Evolutionary conservation across 768 basidiomycete genomes (phyloP).

Genomic region (Galerina sulciceps): DNA sequence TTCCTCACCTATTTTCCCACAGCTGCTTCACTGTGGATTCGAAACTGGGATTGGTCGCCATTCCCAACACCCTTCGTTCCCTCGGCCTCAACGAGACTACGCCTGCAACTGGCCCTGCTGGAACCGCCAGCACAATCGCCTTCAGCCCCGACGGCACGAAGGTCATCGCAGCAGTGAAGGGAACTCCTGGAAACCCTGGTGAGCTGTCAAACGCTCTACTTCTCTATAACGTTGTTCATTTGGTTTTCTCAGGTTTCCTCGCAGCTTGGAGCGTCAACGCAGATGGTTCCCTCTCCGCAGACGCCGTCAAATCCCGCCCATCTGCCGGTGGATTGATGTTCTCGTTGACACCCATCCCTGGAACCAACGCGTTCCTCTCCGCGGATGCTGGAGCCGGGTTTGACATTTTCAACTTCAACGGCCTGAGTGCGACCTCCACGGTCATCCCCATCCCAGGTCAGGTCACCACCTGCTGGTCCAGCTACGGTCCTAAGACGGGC

Average conservation of each 20-base stretch:
- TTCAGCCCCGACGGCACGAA: conserved; percentile 48
- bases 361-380: neutral
- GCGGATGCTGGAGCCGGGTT: neutral
- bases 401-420: neutral
- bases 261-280: neutral
- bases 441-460: neutral
- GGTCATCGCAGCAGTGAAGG: conserved; percentile 45
- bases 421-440: neutral
- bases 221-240: neutral
- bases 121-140: conserved; percentile 45
- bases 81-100: conserved; percentile 54
- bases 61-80: conserved; percentile 44
- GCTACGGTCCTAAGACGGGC: neutral
- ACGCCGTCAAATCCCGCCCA: neutral
- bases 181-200: neutral
- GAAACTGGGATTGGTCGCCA: conserved; percentile 40
- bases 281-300: neutral
- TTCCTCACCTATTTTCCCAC: neutral
- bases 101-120: conserved; percentile 51
- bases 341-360: neutral
- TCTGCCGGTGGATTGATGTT: neutral
- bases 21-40: conserved; percentile 50
- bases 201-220: neutral
- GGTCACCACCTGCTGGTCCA: neutral
- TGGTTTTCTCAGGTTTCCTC: neutral